Base-by-base conservation (phyloP, 2,329 filamentous ascomycete species). In the Nemania bipapillata region DNA sequence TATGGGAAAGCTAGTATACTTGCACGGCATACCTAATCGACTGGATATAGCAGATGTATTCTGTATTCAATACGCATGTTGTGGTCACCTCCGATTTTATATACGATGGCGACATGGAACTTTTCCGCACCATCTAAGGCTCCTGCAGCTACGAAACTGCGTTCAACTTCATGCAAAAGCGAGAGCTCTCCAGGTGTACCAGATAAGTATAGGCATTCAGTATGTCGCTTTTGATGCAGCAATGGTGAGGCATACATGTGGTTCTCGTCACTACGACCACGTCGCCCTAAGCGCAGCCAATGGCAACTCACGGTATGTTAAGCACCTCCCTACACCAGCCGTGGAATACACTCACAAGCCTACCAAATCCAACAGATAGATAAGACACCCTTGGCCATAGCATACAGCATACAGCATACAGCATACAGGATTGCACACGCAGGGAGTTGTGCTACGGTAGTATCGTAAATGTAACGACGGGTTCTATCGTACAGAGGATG, bases 401-500 rank as follows among this genome's bases (percentile, higher is more conserved):
- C 52, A 22, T n/a, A 12, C 37, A 15, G 37, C 12, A 40, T 40
- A 40, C 12, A 17, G 37, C 17, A 15, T 17, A 32, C 30, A 9
- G 12, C 12, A 37, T 24, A 47, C 24, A 26, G 35, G 28, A 11
- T 20, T 37, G 22, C 6, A 30, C 54, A 65, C 20, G 30, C 53
- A 49, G n/a, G 50, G 22, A 49, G 42, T 22, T 22, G 9, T 17
- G 47, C 37, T 42, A 64, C 17, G 24, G 47, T 37, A 45, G 45
- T 42, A 37, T 50, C 54, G 37, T 56, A 49, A 59, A 69, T 66
- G 63, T 53, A 59, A 65, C 61, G 15, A 56, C 63, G 54, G 63
- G 45, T 45, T 65, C 20, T 65, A 50, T 65, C 55, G 66, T 57
- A 66, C 66, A 66, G 63, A 69, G 45, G 37, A 62, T 63, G 57